These are phyloP conservation scores for Escallonia rubra DNA, from an alignment of 129 eudicot species.

Conservation along the genomic window DNA sequence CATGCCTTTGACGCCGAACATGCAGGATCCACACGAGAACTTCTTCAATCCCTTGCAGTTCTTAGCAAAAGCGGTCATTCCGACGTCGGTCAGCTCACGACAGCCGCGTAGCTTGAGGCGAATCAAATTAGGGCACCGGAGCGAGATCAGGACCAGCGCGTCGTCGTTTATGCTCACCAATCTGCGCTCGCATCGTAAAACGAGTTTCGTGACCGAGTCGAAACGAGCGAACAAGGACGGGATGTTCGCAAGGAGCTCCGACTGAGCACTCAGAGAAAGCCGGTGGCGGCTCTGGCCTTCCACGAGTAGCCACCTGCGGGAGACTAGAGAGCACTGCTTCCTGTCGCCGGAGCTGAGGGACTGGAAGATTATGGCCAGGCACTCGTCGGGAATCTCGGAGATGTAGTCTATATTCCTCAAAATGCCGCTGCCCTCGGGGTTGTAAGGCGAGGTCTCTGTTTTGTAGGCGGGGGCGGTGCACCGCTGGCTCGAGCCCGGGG, in stretches of 20 bases:
- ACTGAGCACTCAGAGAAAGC: constrained; percentile 32
- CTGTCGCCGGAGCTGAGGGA: constrained; percentile 40
- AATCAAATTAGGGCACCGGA: constrained; percentile 17
- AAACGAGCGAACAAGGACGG: constrained; percentile 7
- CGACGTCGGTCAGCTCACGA: constrained; percentile 22
- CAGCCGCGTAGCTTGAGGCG: constrained; percentile 41
- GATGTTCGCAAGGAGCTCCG: constrained; percentile 7
- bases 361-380: constrained; percentile 40
- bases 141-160: not conserved
- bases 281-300: constrained; percentile 55
- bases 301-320: constrained; percentile 30
- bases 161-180: not conserved
- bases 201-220: constrained; percentile 1
- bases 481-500: constrained; percentile 28
- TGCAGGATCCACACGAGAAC: constrained; percentile 32
- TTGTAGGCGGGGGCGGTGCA: constrained; percentile 7
- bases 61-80: constrained; percentile 20
- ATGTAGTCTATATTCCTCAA: constrained; percentile 13
- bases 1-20: constrained; percentile 32
- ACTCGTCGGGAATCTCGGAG: constrained; percentile 44
- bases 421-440: not conserved
- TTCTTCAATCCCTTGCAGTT: constrained; percentile 28
- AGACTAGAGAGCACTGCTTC: constrained; percentile 32
- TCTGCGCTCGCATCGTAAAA: not conserved
- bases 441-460: constrained; percentile 17